Evolutionary conservation across 257 asterid species (phyloP).

Genomic region (Thymus quinquecostatus): DNA sequence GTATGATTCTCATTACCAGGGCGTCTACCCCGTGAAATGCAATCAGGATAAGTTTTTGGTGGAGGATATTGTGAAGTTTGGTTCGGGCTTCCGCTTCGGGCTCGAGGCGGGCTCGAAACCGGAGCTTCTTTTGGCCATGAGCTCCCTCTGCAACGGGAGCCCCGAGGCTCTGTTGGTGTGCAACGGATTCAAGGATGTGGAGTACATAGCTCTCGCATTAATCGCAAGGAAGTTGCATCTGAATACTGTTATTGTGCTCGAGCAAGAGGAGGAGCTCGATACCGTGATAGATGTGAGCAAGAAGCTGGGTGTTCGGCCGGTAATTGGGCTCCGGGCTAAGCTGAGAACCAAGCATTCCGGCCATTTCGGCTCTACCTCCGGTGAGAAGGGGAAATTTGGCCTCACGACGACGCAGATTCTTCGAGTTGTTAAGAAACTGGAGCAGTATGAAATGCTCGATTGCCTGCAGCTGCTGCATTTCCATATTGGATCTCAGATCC

Average conservation of each 20-base stretch:
- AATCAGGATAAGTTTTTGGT: conserved; percentile 86
- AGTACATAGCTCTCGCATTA: conserved; percentile 82
- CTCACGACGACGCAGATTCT: conserved; percentile 80
- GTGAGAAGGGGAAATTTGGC: conserved; percentile 96
- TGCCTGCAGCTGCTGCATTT: conserved; percentile 91
- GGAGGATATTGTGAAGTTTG: conserved; percentile 90
- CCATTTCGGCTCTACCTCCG: conserved; percentile 97
- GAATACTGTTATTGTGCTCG: conserved; percentile 87
- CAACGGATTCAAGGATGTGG: conserved; percentile 93
- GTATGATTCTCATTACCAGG: conserved; percentile 82
- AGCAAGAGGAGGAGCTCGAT: conserved; percentile 92
- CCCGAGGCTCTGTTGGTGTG: conserved; percentile 77
- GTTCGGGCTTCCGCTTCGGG: conserved; percentile 79
- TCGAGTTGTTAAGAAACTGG: conserved; percentile 76
- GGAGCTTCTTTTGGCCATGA: conserved; percentile 94
- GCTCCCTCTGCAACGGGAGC: conserved; percentile 79
- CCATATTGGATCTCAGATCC: conserved; percentile 97
- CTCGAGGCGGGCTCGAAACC: conserved; percentile 97
- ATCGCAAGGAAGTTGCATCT: conserved; percentile 72
- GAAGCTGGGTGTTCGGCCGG: conserved; percentile 74
- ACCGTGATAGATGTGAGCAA: conserved; percentile 67
- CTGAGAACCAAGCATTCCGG: conserved; percentile 91
- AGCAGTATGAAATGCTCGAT: conserved; percentile 70
- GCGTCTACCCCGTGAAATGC: conserved; percentile 96
- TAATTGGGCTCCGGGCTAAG: conserved; percentile 88